A percentile compares a stretch with the other conserved stretches of the same genome.
phyloP scores from a whole-genome alignment of 495 filamentous ascomycete species.

The Penicillium ochrochloron region DNA sequence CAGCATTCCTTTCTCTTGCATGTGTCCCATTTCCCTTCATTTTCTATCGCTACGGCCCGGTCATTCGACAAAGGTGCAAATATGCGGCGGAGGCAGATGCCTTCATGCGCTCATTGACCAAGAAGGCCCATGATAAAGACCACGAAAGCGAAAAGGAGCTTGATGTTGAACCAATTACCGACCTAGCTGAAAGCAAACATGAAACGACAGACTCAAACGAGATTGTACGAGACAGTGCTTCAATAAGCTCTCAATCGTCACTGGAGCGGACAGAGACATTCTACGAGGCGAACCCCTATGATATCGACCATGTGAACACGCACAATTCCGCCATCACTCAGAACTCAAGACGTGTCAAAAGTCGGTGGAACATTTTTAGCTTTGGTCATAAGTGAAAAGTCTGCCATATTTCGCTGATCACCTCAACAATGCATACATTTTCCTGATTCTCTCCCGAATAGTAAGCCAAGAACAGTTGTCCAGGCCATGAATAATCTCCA shows the following conservation, averaged over 20 bases:
- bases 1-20: constrained; percentile 67
- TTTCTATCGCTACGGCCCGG: constrained; percentile 67
- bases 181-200: background rate
- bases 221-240: background rate
- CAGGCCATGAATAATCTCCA: background rate
- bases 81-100: constrained; percentile 65
- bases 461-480: background rate
- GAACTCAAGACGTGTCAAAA: constrained; percentile 20
- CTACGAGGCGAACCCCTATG: constrained; percentile 36
- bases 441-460: too few species aligned
- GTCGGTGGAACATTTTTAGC: constrained; percentile 14
- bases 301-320: constrained; percentile 39
- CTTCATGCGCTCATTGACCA: constrained; percentile 28
- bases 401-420: too few species aligned
- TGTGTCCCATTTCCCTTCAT: constrained; percentile 73
- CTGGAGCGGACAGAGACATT: constrained; percentile 15
- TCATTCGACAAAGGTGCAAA: constrained; percentile 66
- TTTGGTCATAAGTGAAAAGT: constrained; percentile 9
- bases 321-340: constrained; percentile 33
- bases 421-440: too few species aligned
- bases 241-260: constrained; percentile 13
- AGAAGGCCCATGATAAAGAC: constrained; percentile 17
- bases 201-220: background rate
- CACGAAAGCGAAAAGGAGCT: background rate
- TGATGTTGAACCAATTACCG: background rate